A percentile compares a stretch with the other conserved stretches of the same genome.
Conservation (phyloP, 305 asterid species). For the Fraxinus paxiana region DNA sequence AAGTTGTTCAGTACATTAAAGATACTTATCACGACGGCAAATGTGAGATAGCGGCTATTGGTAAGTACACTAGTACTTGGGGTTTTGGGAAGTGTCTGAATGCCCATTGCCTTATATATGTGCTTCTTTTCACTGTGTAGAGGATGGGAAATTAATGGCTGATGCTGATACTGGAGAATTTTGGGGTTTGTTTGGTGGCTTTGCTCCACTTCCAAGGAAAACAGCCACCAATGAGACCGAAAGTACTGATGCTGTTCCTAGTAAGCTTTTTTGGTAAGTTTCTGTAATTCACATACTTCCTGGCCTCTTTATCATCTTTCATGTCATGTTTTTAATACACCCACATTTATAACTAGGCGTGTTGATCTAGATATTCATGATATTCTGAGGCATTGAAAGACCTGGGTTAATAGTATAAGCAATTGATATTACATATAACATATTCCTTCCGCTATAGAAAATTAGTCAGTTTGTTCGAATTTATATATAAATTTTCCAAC, state of each 20-base stretch:
- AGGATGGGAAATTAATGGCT: conserved; percentile 95
- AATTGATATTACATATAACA: neutral
- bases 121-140: conserved; percentile 44
- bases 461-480: neutral
- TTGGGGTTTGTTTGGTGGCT: conserved; percentile 96
- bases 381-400: neutral
- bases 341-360: neutral
- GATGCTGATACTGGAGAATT: conserved; percentile 96
- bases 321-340: conserved; percentile 17
- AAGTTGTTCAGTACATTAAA: conserved; percentile 95
- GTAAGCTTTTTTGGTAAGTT: conserved; percentile 70
- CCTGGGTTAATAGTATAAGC: neutral
- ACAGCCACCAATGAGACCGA: conserved; percentile 39
- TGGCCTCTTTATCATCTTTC: conserved; percentile 23
- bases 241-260: conserved; percentile 31
- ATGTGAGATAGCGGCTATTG: conserved; percentile 90
- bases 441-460: neutral
- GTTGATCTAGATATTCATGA: neutral
- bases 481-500: conserved; percentile 6
- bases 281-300: conserved; percentile 17
- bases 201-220: conserved; percentile 98
- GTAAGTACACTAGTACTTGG: conserved; percentile 42
- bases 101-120: conserved; percentile 21
- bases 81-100: conserved; percentile 10
- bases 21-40: conserved; percentile 94